Conservation (phyloP, 495 filamentous ascomycete species). For the Penicillium turbatum region DNA sequence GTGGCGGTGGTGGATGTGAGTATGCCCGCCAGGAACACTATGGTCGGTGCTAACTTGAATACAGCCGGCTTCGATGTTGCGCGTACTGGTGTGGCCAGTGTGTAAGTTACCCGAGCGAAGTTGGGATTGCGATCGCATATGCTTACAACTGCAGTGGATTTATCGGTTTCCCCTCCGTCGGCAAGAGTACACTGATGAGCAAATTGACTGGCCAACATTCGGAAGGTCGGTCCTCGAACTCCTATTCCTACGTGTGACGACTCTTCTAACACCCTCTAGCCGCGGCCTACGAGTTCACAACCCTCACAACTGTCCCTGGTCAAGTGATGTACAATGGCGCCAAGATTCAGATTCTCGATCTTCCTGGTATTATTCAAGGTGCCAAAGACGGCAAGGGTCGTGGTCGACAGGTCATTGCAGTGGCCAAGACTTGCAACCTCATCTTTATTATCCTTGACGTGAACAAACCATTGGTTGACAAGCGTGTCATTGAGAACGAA, state of each 20-base stretch:
- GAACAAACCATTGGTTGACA: constrained; percentile 96
- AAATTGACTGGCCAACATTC: constrained; percentile 93
- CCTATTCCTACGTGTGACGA: neutral
- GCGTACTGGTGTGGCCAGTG: constrained; percentile 92
- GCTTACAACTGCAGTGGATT: constrained; percentile 38
- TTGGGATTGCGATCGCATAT: neutral
- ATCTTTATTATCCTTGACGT: constrained; percentile 99
- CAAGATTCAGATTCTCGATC: constrained; percentile 96
- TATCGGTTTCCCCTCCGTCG: constrained; percentile 89
- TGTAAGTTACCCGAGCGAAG: constrained; percentile 55
- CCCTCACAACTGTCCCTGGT: constrained; percentile 92
- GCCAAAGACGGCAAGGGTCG: constrained; percentile 98
- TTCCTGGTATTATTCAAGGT: constrained; percentile 97
- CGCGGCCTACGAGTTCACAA: constrained; percentile 98
- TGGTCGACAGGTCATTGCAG: constrained; percentile 97
- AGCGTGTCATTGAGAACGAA: constrained; percentile 94
- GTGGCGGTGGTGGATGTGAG: constrained; percentile 72
- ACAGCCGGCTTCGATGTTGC: constrained; percentile 94
- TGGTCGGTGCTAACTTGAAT: constrained; percentile 23
- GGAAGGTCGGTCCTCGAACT: constrained; percentile 53
- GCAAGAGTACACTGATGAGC: constrained; percentile 97
- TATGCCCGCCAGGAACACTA: constrained; percentile 1
- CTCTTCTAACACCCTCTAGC: constrained; percentile 42
- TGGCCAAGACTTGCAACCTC: constrained; percentile 96
- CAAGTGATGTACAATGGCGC: constrained; percentile 97